Percentiles rank a stretch among this genome's conserved stretches.
Conservation (phyloP, 768 basidiomycete species). For the Suillus decipiens region DNA sequence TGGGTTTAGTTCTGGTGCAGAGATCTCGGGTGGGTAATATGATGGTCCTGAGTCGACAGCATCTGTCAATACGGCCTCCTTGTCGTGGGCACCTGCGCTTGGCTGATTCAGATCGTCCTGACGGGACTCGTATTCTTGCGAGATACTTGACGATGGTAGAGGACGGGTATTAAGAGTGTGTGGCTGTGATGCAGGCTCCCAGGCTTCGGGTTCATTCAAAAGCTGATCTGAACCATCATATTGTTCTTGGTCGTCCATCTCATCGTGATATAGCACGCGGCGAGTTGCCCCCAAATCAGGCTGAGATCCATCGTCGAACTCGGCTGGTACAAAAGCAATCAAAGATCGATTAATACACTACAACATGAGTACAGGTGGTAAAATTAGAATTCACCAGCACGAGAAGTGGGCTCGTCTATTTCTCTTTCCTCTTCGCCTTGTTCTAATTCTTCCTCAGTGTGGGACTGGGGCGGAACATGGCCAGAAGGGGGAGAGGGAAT, state of each 20-base stretch:
- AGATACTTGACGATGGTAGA: not conserved
- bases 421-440: slow-evolving; percentile 19
- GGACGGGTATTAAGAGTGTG: not conserved
- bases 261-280: slow-evolving; percentile 4
- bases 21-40: not conserved
- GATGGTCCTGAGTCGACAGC: not conserved
- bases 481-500: slow-evolving; percentile 19
- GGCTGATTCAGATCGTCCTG: not conserved
- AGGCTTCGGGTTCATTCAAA: not conserved
- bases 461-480: slow-evolving; percentile 8
- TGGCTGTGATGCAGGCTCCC: not conserved
- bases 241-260: not conserved
- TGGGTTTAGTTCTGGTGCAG: not conserved
- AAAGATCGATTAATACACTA: slow-evolving; percentile 32
- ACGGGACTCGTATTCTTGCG: not conserved
- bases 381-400: slow-evolving; percentile 48
- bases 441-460: slow-evolving; percentile 21
- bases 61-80: not conserved
- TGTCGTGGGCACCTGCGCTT: slow-evolving; percentile 1
- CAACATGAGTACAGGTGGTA: slow-evolving; percentile 14
- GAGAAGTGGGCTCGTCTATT: slow-evolving; percentile 17
- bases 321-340: slow-evolving; percentile 8
- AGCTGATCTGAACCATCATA: not conserved
- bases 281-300: slow-evolving; percentile 8
- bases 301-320: slow-evolving; percentile 9